phyloP scores from a whole-genome alignment of 2,329 filamentous ascomycete genomes.

The Pyrenophora seminiperda region DNA sequence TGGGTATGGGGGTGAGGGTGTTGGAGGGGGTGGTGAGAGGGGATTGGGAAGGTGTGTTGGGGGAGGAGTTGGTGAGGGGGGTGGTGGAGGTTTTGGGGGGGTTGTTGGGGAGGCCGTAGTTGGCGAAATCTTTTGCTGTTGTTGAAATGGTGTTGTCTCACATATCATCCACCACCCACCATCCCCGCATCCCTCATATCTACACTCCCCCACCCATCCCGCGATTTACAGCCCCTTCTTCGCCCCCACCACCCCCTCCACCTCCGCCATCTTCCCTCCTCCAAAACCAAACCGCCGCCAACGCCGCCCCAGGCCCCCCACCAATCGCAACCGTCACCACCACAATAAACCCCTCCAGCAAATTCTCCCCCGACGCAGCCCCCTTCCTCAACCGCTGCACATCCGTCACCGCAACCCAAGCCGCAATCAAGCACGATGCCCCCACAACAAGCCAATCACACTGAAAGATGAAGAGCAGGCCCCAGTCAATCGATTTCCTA shows the following conservation, averaged over 20 bases:
- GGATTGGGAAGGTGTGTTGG: conserved; percentile 30
- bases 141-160: too few species aligned
- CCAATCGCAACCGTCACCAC: conserved; percentile 10
- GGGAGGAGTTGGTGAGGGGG: conserved; percentile 16
- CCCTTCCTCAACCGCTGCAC: conserved; percentile 18
- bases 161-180: background rate
- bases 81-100: conserved; percentile 14
- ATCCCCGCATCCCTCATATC: background rate
- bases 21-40: conserved; percentile 20
- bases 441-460: conserved; percentile 24
- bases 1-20: conserved; percentile 29
- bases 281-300: conserved; percentile 24
- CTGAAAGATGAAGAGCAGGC: conserved; percentile 26
- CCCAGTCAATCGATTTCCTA: conserved; percentile 10
- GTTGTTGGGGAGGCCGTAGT: background rate
- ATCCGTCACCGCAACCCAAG: conserved; percentile 21
- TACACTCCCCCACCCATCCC: too few species aligned
- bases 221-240: conserved; percentile 19
- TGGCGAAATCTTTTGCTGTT: too few species aligned
- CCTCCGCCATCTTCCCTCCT: conserved; percentile 19
- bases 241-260: conserved; percentile 12
- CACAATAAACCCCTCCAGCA: conserved; percentile 15
- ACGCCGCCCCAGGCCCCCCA: conserved; percentile 18
- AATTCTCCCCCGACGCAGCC: conserved; percentile 7
- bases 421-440: conserved; percentile 4